These are phyloP conservation scores for Aspergillus mulundensis DNA, from an alignment of 495 filamentous ascomycete species.

Conservation along the genomic window DNA sequence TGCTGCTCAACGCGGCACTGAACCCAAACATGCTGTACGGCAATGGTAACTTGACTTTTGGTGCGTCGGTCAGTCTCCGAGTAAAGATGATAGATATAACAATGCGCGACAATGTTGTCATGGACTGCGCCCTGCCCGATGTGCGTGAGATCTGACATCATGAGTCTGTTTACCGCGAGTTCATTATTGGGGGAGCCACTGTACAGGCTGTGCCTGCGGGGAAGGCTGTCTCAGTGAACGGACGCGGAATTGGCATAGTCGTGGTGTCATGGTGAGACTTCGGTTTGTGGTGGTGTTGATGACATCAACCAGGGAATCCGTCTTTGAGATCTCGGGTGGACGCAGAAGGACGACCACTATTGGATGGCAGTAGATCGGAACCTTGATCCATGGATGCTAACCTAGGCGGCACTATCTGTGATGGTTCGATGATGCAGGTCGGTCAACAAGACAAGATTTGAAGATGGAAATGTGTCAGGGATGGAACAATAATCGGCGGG, in stretches of 20 bases:
- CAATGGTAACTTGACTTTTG: neutral
- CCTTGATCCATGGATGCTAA: neutral
- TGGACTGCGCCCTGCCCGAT: neutral
- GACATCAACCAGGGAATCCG: slow-evolving; percentile 13
- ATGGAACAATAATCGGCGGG: no score
- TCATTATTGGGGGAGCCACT: slow-evolving; percentile 8
- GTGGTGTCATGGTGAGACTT: slow-evolving; percentile 18
- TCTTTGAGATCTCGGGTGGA: neutral
- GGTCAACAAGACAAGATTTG: neutral
- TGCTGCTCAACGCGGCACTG: slow-evolving; percentile 12
- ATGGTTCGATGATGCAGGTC: neutral
- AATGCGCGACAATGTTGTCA: neutral
- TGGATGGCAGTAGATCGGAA: neutral
- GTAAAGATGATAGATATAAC: slow-evolving; percentile 7
- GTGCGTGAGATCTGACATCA: slow-evolving; percentile 21
- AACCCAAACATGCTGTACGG: neutral
- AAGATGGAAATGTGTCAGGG: neutral
- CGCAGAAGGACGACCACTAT: neutral
- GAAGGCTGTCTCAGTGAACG: neutral
- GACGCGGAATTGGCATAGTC: slow-evolving; percentile 18
- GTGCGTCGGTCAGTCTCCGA: neutral
- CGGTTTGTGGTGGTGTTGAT: slow-evolving; percentile 10
- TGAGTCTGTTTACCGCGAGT: neutral
- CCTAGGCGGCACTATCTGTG: neutral
- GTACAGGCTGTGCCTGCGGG: neutral